Evolutionary conservation across 768 basidiomycete species (phyloP).

Genomic region (Hortiboletus flavorubellus): DNA sequence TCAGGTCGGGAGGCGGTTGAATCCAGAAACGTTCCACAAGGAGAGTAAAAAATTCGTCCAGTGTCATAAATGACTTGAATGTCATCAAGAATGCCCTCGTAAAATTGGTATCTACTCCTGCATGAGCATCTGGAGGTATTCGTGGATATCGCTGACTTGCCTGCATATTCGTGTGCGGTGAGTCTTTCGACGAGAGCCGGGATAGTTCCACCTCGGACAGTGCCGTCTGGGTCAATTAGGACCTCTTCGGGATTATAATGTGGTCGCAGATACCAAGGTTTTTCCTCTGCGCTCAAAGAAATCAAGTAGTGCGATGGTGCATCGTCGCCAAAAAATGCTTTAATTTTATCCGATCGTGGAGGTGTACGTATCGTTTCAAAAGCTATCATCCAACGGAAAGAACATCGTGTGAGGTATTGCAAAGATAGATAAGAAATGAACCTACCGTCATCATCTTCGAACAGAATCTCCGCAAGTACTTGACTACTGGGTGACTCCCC

Average conservation of each 20-base stretch:
- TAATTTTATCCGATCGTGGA: constrained; percentile 39
- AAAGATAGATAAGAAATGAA: not conserved
- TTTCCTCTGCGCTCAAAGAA: constrained; percentile 37
- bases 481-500: not conserved
- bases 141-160: constrained; percentile 32
- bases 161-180: constrained; percentile 61
- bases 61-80: constrained; percentile 62
- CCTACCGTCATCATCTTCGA: constrained; percentile 21
- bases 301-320: constrained; percentile 43
- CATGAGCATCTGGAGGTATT: not conserved
- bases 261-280: constrained; percentile 59
- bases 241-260: constrained; percentile 57
- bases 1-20: constrained; percentile 45
- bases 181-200: constrained; percentile 58
- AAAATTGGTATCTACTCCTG: constrained; percentile 47
- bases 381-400: constrained; percentile 8
- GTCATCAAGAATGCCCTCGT: constrained; percentile 66
- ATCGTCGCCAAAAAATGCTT: constrained; percentile 50
- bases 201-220: constrained; percentile 60
- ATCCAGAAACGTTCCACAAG: constrained; percentile 57
- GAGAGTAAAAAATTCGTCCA: constrained; percentile 51
- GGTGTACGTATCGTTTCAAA: constrained; percentile 13
- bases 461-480: not conserved
- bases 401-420: not conserved
- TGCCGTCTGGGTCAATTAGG: constrained; percentile 59